These are phyloP conservation scores for Elsinoe ampelina DNA, from an alignment of 2,329 filamentous ascomycete species.

Conservation along the genomic window DNA sequence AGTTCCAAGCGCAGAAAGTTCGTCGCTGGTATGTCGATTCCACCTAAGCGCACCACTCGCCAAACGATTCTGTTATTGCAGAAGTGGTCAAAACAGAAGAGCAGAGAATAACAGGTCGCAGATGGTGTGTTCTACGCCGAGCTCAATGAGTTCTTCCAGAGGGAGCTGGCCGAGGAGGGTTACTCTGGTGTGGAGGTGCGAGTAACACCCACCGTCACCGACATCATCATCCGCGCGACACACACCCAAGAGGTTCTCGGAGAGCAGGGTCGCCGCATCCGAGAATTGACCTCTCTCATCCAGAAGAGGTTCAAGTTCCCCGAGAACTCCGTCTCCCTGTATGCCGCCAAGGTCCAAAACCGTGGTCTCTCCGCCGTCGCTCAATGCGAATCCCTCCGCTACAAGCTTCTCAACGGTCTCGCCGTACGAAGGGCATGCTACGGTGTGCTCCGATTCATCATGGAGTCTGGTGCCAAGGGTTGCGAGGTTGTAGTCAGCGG, in stretches of 20 bases:
- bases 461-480: conserved; percentile 99
- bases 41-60: neutral
- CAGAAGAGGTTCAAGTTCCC: conserved; percentile 99
- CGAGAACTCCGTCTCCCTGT: conserved; percentile 99
- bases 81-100: neutral
- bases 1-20: conserved; percentile 81
- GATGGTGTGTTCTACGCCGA: conserved; percentile 99
- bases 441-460: conserved; percentile 99
- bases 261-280: conserved; percentile 99
- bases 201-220: conserved; percentile 98
- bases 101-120: conserved; percentile 21
- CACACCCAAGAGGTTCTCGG: conserved; percentile 99
- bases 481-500: conserved; percentile 99
- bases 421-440: conserved; percentile 98
- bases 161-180: conserved; percentile 98
- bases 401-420: conserved; percentile 99
- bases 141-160: conserved; percentile 99
- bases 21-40: conserved; percentile 36
- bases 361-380: conserved; percentile 98
- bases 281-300: conserved; percentile 99
- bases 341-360: conserved; percentile 99
- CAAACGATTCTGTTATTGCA: neutral
- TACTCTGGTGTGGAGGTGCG: conserved; percentile 99
- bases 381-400: conserved; percentile 99
- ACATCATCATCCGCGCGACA: conserved; percentile 99